Base-by-base conservation (phyloP, 768 basidiomycete genomes). In the Pulveroboletus sp. region DNA sequence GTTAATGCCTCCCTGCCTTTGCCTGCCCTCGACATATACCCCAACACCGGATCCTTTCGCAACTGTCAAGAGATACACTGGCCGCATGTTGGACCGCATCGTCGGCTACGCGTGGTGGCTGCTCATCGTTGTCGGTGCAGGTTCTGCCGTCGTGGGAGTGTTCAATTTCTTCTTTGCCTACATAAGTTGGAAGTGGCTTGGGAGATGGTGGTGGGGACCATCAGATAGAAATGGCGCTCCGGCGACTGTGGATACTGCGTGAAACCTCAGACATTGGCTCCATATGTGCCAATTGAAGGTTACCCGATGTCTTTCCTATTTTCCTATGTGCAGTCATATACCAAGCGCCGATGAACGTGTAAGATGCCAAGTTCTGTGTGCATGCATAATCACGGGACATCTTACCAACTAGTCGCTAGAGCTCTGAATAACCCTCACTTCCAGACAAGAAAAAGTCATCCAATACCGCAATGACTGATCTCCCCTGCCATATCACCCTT, bases 91-190 rank as follows among this genome's bases (percentile, higher is more conserved):
- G 38, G 93, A 93, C 64, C 81, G 88, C 50, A 50, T 83, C 37
- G 66, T 95, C 47, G 95, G 95, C 9, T 74, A 82, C 53, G 67
- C 78, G 8, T 97, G 93, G 94, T 89, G 80, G 75, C 37, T 86
- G 9, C 67, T 94, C 54, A 76, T 83, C 18, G 49, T 89, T 33
- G 64, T 92, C 17, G 94, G 94, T 18, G 85, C 85, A 21, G 92
- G 92, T 21, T 85, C 85, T 17, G 73, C 77, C 2, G 60, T 73
- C n/a, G 63, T 90, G 49, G 90, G 89, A 0, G 54, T 87, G 30
- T 81, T 83, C 58, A 91, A 90, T 63, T 81, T 86, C 60, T 51
- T 84, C 40, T 61, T 89, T n/a, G 82, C 87, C 17, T 62, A 87
- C 11, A 76, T 80, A 3, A 76, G 81, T 15, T 86, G 80, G 79